Percentiles rank a stretch among this genome's conserved stretches.
phyloP scores from a whole-genome alignment of 2,329 filamentous ascomycete species.

The Alternaria longipes region DNA sequence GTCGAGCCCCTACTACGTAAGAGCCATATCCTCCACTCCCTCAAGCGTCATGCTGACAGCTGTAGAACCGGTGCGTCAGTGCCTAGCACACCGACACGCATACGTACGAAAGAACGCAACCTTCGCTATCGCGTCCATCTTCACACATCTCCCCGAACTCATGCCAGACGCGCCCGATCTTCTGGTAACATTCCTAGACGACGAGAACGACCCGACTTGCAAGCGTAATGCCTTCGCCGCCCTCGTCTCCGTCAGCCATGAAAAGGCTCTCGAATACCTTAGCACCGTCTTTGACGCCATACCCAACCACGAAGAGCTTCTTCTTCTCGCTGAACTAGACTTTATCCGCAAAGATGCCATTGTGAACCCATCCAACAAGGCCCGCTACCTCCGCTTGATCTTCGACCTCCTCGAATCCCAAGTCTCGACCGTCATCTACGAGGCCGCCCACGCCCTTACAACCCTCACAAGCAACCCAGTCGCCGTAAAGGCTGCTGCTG shows the following conservation, averaged over 20 bases:
- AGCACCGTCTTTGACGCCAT: slow-evolving; percentile 92
- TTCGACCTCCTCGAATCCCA: slow-evolving; percentile 95
- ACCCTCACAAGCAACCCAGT: slow-evolving; percentile 95
- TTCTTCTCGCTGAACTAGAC: slow-evolving; percentile 93
- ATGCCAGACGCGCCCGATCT: slow-evolving; percentile 97
- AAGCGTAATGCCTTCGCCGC: slow-evolving; percentile 98
- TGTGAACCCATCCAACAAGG: slow-evolving; percentile 94
- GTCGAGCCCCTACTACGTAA: slow-evolving; percentile 87
- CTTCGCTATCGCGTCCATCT: slow-evolving; percentile 92
- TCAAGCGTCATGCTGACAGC: slow-evolving; percentile 2
- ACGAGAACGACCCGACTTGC: slow-evolving; percentile 92
- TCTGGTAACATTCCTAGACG: slow-evolving; percentile 86
- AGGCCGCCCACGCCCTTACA: slow-evolving; percentile 94
- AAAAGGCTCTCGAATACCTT: slow-evolving; percentile 88
- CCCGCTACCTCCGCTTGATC: slow-evolving; percentile 90
- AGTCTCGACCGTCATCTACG: slow-evolving; percentile 94
- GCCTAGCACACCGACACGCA: slow-evolving; percentile 93
- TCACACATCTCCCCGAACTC: slow-evolving; percentile 85
- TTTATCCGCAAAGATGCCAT: slow-evolving; percentile 99
- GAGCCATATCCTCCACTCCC: background rate
- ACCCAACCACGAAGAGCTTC: slow-evolving; percentile 89
- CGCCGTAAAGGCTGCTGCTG: slow-evolving; percentile 93
- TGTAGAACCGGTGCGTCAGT: slow-evolving; percentile 79
- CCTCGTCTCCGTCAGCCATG: slow-evolving; percentile 88
- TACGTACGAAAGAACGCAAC: slow-evolving; percentile 99